A percentile compares a stretch with the other conserved stretches of the same genome.
These are phyloP conservation scores for Thozetella sp. DNA, from an alignment of 495 filamentous ascomycete species.

Conservation along the genomic window DNA sequence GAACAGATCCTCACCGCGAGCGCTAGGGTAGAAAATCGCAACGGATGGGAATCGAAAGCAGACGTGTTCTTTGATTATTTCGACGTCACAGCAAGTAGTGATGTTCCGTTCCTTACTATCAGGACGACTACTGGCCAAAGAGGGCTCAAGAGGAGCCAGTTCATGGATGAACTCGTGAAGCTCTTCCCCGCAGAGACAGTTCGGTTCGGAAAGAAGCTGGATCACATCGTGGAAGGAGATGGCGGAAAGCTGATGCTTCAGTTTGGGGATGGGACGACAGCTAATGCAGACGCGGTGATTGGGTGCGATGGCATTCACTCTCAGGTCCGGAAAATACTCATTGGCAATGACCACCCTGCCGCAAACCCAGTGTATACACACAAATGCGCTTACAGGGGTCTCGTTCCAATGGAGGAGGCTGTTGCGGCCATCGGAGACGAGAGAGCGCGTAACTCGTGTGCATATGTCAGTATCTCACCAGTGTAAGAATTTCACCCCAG, in stretches of 20 bases:
- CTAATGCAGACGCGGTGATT: slow-evolving; percentile 38
- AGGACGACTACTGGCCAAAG: background rate
- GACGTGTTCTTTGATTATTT: background rate
- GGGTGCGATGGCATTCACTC: slow-evolving; percentile 40
- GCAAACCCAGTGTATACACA: slow-evolving; percentile 45
- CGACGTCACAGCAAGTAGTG: slow-evolving; percentile 3
- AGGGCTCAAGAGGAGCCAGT: background rate
- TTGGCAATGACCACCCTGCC: slow-evolving; percentile 37
- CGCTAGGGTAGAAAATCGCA: background rate
- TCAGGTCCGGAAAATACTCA: slow-evolving; percentile 28
- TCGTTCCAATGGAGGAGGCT: slow-evolving; percentile 54
- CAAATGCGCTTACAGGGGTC: slow-evolving; percentile 51
- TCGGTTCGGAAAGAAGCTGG: slow-evolving; percentile 30
- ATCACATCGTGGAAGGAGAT: slow-evolving; percentile 15
- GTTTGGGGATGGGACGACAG: slow-evolving; percentile 32
- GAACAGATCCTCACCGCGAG: background rate
- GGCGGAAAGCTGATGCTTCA: slow-evolving; percentile 19
- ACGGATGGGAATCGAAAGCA: slow-evolving; percentile 4
- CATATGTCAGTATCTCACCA: no score
- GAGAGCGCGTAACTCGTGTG: slow-evolving; percentile 41
- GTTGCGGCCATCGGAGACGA: slow-evolving; percentile 47
- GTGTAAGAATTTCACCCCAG: slow-evolving; percentile 46
- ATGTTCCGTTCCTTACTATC: no score
- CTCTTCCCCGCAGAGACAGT: slow-evolving; percentile 26
- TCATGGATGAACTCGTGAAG: background rate